Evolutionary conservation across 2,329 filamentous ascomycete genomes (phyloP), one percentile per base, ranked within the genome.

Genomic region (Clarireedia monteithiana): DNA sequence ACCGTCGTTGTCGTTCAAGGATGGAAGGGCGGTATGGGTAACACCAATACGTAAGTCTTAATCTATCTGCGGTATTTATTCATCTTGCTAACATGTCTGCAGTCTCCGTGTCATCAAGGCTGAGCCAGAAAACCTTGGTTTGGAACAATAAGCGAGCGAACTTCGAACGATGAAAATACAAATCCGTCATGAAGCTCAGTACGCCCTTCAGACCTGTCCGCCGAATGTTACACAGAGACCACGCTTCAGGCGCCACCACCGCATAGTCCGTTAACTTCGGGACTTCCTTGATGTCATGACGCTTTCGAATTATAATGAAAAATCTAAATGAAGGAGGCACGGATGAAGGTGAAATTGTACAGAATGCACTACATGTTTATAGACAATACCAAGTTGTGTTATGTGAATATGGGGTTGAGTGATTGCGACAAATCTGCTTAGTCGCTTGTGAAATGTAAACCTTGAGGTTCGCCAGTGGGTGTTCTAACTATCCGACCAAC

Each of bases 21-120:
- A 75, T 95, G 89, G 89, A 87, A 89, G 77, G 89, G 89, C 68
- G 89, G 89, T 66, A 89, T 91, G 85, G 89, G 89, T 67, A 88
- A 94, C 79, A 95, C 89, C 71, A 95, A 94, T 80, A 94, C 89
- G 57, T 57, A 60, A 59, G 58, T 55, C 40, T 48, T 15, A 2
- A 54, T 34, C 26, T 40, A 23, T 23, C 3, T 15, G 17, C 6
- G 20, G n/a, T 27, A 10, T 27, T 6, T 9, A 2, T 5, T 14
- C 5, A 17, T 17, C 40, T 45, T 14, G 12, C 38, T 54, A 20
- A 49, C 55, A 49, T 58, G 56, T 36, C 23, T 48, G 14, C 44
- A 67, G 66, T 55, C 64, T 68, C 59, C 66, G 66, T 64, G 64
- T 68, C 42, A 67, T 68, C 62, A 66, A 67, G 56, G 66, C 66